Evolutionary conservation across 139 green algal genomes (phyloP).

Genomic region (Penium margaritaceum): DNA sequence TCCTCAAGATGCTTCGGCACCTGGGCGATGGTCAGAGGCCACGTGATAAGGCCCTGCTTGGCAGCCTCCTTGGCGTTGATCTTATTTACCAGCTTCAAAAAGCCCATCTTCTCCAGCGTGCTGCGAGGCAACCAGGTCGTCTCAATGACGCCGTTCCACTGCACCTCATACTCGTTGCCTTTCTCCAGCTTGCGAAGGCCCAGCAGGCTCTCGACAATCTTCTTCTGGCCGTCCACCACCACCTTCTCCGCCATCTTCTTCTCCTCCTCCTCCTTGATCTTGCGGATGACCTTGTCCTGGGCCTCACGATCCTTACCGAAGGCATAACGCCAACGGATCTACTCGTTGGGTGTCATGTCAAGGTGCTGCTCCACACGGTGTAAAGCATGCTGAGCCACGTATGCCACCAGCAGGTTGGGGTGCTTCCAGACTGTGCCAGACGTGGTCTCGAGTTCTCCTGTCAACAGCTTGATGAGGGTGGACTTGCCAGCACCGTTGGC

Average conservation of each 20-base stretch:
- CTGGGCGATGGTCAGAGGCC: slow-evolving; percentile 62
- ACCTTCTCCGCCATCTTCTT: slow-evolving; percentile 59
- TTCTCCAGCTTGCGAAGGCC: slow-evolving; percentile 60
- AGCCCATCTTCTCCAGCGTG: slow-evolving; percentile 75
- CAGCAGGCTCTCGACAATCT: slow-evolving; percentile 63
- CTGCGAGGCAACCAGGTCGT: slow-evolving; percentile 22
- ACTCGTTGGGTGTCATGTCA: slow-evolving; percentile 85
- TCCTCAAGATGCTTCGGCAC: slow-evolving; percentile 61
- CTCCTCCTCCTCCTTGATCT: slow-evolving; percentile 75
- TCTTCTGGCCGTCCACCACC: neutral
- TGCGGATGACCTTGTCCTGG: slow-evolving; percentile 59
- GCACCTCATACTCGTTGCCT: slow-evolving; percentile 51
- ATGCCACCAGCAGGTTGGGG: slow-evolving; percentile 63
- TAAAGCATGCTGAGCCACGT: slow-evolving; percentile 65
- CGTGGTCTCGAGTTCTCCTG: slow-evolving; percentile 69
- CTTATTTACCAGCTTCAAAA: slow-evolving; percentile 78
- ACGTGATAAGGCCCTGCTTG: slow-evolving; percentile 63
- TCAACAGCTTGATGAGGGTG: slow-evolving; percentile 83
- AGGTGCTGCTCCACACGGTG: slow-evolving; percentile 81
- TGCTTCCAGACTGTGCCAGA: slow-evolving; percentile 59
- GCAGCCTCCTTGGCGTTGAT: slow-evolving; percentile 82
- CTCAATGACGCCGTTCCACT: slow-evolving; percentile 46
- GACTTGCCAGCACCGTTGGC: slow-evolving; percentile 86
- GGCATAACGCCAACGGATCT: slow-evolving; percentile 88
- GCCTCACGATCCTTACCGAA: slow-evolving; percentile 82